Conservation (phyloP, 768 basidiomycete genomes). For the Russula brevipes region DNA sequence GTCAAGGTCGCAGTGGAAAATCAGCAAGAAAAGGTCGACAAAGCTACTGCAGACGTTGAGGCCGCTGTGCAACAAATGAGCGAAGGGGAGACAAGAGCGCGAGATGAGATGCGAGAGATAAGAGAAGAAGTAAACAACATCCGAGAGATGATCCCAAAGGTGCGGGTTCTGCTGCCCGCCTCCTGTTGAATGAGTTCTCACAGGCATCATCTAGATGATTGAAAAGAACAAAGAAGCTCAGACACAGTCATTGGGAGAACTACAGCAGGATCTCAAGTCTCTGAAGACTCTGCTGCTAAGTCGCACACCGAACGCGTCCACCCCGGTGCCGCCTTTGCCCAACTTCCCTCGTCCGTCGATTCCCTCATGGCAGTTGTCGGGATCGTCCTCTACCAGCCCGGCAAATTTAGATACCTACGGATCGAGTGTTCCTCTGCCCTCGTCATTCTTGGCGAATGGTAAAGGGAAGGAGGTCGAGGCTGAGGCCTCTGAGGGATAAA, state of each 20-base stretch:
- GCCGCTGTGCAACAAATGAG: slow-evolving; percentile 67
- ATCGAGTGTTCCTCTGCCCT: slow-evolving; percentile 19
- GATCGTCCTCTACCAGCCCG: slow-evolving; percentile 24
- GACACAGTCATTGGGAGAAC: slow-evolving; percentile 72
- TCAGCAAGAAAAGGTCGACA: slow-evolving; percentile 67
- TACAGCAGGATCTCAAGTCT: slow-evolving; percentile 93
- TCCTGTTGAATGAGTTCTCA: slow-evolving; percentile 5
- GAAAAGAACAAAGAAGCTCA: slow-evolving; percentile 89
- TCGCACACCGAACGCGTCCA: slow-evolving; percentile 50
- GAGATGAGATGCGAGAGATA: slow-evolving; percentile 88
- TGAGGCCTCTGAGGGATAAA: not conserved
- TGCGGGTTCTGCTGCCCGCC: slow-evolving; percentile 33
- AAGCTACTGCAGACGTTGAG: slow-evolving; percentile 68
- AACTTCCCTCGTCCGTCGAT: slow-evolving; percentile 62
- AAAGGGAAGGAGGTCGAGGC: slow-evolving; percentile 53
- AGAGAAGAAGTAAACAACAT: slow-evolving; percentile 87
- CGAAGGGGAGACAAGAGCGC: slow-evolving; percentile 69
- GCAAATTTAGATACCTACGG: slow-evolving; percentile 15
- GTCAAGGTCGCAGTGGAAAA: slow-evolving; percentile 70
- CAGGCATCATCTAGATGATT: slow-evolving; percentile 66
- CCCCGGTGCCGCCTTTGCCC: slow-evolving; percentile 47
- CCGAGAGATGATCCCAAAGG: slow-evolving; percentile 90
- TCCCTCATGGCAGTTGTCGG: slow-evolving; percentile 86
- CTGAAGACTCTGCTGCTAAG: slow-evolving; percentile 84
- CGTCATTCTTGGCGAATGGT: slow-evolving; percentile 35